A percentile compares a stretch with the other conserved stretches of the same genome.
Evolutionary conservation across 352 stramenopile species (phyloP).

Genomic region (Phytophthora podocarpi): DNA sequence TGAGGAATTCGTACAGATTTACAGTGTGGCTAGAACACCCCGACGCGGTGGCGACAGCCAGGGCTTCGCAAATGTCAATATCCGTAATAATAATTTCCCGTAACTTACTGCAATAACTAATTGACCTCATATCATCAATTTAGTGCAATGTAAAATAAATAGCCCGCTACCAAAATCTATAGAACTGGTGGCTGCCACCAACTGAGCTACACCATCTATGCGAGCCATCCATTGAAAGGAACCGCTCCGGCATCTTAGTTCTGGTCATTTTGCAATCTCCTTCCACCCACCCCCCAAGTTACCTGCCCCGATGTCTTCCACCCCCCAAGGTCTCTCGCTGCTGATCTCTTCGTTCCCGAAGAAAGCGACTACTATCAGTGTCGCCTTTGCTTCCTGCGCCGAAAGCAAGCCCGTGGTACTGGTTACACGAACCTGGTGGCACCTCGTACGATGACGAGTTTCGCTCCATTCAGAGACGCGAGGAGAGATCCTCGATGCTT

Average conservation of each 20-base stretch:
- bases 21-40: too few relatives aligned
- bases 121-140: neutral
- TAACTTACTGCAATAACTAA: neutral
- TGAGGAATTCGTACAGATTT: too few relatives aligned
- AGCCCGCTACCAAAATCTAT: neutral
- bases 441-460: constrained; percentile 8
- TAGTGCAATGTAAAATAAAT: neutral
- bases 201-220: neutral
- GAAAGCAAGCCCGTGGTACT: constrained; percentile 18
- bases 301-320: neutral
- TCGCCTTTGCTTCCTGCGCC: constrained; percentile 5
- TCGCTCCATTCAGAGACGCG: constrained; percentile 3
- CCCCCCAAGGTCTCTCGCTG: neutral
- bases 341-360: neutral
- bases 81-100: neutral
- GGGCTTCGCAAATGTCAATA: neutral
- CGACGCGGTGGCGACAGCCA: too few relatives aligned
- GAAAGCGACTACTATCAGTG: constrained; percentile 16
- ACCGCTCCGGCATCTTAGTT: neutral
- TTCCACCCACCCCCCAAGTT: neutral
- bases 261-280: neutral
- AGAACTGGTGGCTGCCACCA: neutral
- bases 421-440: constrained; percentile 14
- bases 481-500: constrained; percentile 6
- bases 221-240: neutral